Conservation (phyloP, 768 basidiomycete genomes). For the Amanita rubescens region DNA sequence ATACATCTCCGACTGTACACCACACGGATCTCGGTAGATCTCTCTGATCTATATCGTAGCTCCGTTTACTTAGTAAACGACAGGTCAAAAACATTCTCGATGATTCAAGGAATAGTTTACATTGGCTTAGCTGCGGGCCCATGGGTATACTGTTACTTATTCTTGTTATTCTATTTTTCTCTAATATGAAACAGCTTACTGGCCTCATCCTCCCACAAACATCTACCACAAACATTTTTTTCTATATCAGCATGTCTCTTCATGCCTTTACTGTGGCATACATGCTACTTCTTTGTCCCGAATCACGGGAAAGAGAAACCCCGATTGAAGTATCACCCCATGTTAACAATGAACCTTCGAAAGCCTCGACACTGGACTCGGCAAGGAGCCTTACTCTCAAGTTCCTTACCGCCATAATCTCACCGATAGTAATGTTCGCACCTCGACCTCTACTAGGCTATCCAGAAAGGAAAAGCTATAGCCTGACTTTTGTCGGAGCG, state of each 20-base stretch:
- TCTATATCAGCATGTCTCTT: constrained; percentile 36
- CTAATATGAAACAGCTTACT: constrained; percentile 26
- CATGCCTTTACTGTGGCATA: constrained; percentile 30
- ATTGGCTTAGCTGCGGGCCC: constrained; percentile 76
- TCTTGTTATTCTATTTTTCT: constrained; percentile 10
- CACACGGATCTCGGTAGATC: constrained; percentile 38
- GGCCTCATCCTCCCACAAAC: constrained; percentile 53
- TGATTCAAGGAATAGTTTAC: constrained; percentile 70
- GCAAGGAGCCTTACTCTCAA: constrained; percentile 18
- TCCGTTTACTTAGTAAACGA: background rate
- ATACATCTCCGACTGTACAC: constrained; percentile 46
- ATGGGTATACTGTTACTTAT: constrained; percentile 41
- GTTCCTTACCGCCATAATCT: constrained; percentile 40
- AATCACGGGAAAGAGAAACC: constrained; percentile 34
- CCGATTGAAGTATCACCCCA: constrained; percentile 13
- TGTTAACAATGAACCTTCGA: constrained; percentile 16
- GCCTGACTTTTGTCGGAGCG: constrained; percentile 59
- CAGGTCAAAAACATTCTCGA: constrained; percentile 49
- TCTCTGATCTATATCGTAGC: background rate
- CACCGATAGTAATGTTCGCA: constrained; percentile 63
- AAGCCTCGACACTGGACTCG: constrained; percentile 24
- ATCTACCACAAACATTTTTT: constrained; percentile 44
- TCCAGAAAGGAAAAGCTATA: constrained; percentile 54
- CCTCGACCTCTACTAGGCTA: constrained; percentile 41
- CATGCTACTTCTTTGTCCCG: constrained; percentile 42